These are phyloP conservation scores for Alliaria petiolata DNA, from an alignment of 345 rosid species.

Conservation along the genomic window DNA sequence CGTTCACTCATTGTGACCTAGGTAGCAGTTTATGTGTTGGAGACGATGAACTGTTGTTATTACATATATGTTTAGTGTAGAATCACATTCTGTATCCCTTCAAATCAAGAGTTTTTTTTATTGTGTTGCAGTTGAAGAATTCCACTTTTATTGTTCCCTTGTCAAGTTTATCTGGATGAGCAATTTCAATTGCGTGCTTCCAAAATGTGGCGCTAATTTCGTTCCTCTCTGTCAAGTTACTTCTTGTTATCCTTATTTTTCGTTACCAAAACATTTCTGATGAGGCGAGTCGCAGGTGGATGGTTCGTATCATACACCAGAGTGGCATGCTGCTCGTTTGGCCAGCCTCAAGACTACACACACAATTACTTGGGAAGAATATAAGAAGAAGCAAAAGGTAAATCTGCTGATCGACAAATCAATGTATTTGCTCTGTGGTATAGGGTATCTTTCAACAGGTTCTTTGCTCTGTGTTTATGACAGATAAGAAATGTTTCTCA, in stretches of 20 bases:
- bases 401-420: background rate
- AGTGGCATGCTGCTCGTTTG: constrained; percentile 99
- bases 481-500: background rate
- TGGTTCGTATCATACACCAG: constrained; percentile 99
- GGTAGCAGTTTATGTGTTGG: no score
- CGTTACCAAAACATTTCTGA: constrained; percentile 62
- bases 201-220: background rate
- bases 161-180: background rate
- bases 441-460: background rate
- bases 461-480: constrained; percentile 1
- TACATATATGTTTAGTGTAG: background rate
- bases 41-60: background rate
- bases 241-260: background rate
- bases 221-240: background rate
- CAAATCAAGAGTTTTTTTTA: background rate
- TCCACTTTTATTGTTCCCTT: background rate
- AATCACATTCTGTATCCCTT: background rate
- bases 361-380: constrained; percentile 92
- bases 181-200: background rate
- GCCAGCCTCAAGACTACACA: constrained; percentile 90
- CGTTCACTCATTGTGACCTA: background rate
- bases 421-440: no score
- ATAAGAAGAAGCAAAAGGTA: constrained; percentile 86
- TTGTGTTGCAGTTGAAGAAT: background rate
- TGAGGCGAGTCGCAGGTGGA: constrained; percentile 98